Conservation (phyloP, 2,329 filamentous ascomycete genomes). For the Akanthomyces lecanii region DNA sequence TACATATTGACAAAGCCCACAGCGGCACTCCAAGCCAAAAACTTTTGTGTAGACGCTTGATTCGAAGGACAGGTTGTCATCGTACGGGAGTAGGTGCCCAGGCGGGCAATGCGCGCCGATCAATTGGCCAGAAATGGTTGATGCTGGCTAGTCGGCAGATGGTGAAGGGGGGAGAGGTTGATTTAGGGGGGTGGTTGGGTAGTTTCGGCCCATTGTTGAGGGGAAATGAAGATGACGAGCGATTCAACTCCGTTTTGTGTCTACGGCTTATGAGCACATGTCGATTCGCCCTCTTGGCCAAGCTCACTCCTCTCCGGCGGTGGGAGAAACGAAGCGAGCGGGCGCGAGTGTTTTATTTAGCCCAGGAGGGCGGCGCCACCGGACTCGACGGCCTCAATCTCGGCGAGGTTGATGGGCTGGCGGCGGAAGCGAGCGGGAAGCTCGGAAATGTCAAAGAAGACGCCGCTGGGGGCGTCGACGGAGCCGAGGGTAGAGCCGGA, state of each 20-base stretch:
- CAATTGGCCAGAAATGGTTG: slow-evolving; percentile 6
- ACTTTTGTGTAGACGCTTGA: slow-evolving; percentile 12
- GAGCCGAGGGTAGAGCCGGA: slow-evolving; percentile 69
- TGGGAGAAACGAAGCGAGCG: neutral
- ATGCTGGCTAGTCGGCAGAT: neutral
- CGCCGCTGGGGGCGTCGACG: slow-evolving; percentile 64
- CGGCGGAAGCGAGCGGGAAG: slow-evolving; percentile 81
- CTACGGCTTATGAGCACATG: neutral
- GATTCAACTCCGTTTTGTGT: slow-evolving; percentile 1
- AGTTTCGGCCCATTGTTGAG: neutral
- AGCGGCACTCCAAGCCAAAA: slow-evolving; percentile 14
- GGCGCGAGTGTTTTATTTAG: slow-evolving; percentile 27
- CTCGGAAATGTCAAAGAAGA: slow-evolving; percentile 85
- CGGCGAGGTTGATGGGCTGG: slow-evolving; percentile 65
- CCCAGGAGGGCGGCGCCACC: slow-evolving; percentile 67
- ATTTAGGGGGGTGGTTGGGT: neutral
- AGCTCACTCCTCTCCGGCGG: neutral
- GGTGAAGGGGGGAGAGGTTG: neutral
- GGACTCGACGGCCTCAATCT: slow-evolving; percentile 95
- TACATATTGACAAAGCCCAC: slow-evolving; percentile 16
- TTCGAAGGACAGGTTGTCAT: slow-evolving; percentile 2
- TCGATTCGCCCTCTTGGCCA: neutral
- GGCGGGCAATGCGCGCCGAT: neutral
- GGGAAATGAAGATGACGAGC: neutral
- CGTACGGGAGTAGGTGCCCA: slow-evolving; percentile 9